Evolutionary conservation across 164 flowering plant species (phyloP).

Genomic region (Warburgia ugandensis): DNA sequence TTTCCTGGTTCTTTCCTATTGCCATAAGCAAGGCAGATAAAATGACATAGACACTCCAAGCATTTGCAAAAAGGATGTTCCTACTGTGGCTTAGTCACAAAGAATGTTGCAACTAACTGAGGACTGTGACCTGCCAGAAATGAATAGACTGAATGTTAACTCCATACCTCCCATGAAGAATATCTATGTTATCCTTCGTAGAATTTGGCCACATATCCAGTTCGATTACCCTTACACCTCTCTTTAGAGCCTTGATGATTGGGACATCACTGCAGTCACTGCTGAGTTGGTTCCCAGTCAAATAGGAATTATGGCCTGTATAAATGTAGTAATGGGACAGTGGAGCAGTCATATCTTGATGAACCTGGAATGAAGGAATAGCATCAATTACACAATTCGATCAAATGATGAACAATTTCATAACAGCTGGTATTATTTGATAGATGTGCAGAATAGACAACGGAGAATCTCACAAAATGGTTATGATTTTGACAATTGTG

Average conservation of each 20-base stretch:
- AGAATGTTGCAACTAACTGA: background rate
- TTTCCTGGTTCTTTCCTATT: too few relatives aligned
- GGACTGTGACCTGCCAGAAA: background rate
- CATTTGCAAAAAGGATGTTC: too few relatives aligned
- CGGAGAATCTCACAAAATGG: too few relatives aligned
- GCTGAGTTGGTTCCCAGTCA: conserved; percentile 86
- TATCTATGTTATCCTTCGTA: conserved; percentile 45
- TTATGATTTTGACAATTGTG: too few relatives aligned
- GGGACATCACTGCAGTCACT: conserved; percentile 80
- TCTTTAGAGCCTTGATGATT: conserved; percentile 51
- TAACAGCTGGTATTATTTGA: background rate
- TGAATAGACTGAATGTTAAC: background rate
- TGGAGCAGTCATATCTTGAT: conserved; percentile 85
- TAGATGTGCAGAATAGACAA: background rate
- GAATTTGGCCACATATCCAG: conserved; percentile 84
- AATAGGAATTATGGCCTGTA: conserved; percentile 85
- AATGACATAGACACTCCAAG: too few relatives aligned
- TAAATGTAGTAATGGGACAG: conserved; percentile 76
- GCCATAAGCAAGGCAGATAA: too few relatives aligned
- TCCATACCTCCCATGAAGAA: conserved; percentile 74
- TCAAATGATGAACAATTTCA: background rate
- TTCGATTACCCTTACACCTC: conserved; percentile 77
- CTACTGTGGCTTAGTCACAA: too few relatives aligned
- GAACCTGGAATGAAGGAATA: conserved; percentile 27
- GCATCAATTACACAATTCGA: background rate